phyloP scores from a whole-genome alignment of 2,329 filamentous ascomycete genomes.

The Fusarium nygamai region DNA sequence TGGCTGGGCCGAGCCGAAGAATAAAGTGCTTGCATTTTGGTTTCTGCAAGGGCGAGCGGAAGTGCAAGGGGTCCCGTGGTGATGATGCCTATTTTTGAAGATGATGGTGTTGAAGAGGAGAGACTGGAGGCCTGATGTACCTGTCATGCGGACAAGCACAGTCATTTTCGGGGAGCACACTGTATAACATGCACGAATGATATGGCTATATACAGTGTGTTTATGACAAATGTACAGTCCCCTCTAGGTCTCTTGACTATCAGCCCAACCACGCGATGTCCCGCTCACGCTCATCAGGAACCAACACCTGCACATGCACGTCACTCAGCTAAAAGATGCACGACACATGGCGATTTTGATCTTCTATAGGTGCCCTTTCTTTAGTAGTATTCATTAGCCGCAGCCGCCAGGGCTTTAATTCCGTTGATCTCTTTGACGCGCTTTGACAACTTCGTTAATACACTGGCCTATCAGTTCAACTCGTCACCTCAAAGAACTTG shows the following conservation, averaged over 20 bases:
- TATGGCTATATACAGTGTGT: background rate
- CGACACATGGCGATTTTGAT: slow-evolving; percentile 18
- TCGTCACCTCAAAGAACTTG: slow-evolving; percentile 1
- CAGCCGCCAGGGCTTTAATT: background rate
- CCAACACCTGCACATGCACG: slow-evolving; percentile 35
- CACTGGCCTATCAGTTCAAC: background rate
- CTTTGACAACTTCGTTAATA: background rate
- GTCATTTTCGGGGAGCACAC: fast-evolving
- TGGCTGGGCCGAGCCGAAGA: slow-evolving; percentile 21
- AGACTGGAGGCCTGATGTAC: slow-evolving; percentile 22
- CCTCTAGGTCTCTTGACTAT: slow-evolving; percentile 36
- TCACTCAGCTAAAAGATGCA: slow-evolving; percentile 36
- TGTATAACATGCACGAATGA: fast-evolving
- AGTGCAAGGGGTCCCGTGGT: slow-evolving; percentile 38
- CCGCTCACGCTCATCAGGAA: slow-evolving; percentile 33
- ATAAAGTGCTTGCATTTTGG: slow-evolving; percentile 15
- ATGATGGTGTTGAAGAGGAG: slow-evolving; percentile 24
- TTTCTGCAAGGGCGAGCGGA: slow-evolving; percentile 14
- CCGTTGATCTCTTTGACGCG: slow-evolving; percentile 14
- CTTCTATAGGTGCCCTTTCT: slow-evolving; percentile 19
- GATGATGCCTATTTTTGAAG: slow-evolving; percentile 24
- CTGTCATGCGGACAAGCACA: slow-evolving; percentile 15
- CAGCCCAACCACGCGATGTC: slow-evolving; percentile 29
- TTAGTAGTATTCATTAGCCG: slow-evolving; percentile 15
- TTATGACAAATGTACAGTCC: background rate